Base-by-base conservation (phyloP, 1,139 yeast species). In the Waltiozyma sp. region DNA sequence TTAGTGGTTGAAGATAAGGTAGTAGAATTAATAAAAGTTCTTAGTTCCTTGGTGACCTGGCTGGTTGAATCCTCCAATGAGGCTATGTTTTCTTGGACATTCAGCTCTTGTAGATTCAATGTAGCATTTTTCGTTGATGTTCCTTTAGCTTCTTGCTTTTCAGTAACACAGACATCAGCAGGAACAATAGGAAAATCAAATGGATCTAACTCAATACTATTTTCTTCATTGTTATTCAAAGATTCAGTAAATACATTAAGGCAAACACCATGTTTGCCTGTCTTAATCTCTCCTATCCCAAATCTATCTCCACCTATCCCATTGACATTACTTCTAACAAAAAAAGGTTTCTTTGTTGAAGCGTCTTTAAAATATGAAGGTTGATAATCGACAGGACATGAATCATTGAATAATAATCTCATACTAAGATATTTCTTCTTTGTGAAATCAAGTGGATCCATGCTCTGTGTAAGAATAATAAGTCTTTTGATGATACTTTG, bases 391-490 rank as follows among this genome's bases (percentile, higher is more conserved):
- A 45, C 41, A 2, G 80, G 78, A 34, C 75, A 68, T 2, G 43
- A 45, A 4, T 72, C 73, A 46, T 69, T 73, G 51, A 69, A 75
- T 47, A 73, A 46, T 42, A 77, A 56, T 45, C 74, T 64, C 62
- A 77, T 63, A 0, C 72, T 61, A 34, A 74, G 51, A 42, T 50
- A 68, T 43, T 73, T 65, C 41, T 67, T 60, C 28, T 26, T 26
- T 26, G 28, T 11, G 18, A 8, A 4, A 2, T 59, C 56, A 1
- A 80, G 80, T 0, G 74, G 68, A 19, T 73, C 69, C 31, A 76
- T 60, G 0, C 70, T 60, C 54, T 76, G 81, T 0, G 80, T 73
- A n/a, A 71, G 57, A 1, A 73, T 61, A 24, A 76, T 71, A 42
- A 76, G 65, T 45, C 72, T 60, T 51, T 68, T 66, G 63, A 76